These are phyloP conservation scores for Trichoderma aggressivum DNA, from an alignment of 2,329 filamentous ascomycete genomes.

Conservation along the genomic window DNA sequence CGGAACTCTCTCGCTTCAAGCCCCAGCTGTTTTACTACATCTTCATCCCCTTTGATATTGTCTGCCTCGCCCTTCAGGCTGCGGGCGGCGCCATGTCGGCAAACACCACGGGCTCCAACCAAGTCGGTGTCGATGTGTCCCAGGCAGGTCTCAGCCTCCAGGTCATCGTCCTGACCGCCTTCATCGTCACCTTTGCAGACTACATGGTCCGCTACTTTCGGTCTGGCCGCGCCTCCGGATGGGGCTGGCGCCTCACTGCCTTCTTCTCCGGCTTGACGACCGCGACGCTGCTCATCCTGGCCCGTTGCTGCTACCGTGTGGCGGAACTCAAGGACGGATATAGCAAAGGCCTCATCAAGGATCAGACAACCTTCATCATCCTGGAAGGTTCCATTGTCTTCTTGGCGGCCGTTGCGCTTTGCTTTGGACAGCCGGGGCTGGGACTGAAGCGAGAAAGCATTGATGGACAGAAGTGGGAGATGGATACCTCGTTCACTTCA, in stretches of 20 bases:
- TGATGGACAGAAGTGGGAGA: conserved; percentile 6
- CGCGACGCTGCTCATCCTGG: conserved; percentile 58
- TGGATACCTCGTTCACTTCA: conserved; percentile 22
- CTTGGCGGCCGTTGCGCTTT: conserved; percentile 37
- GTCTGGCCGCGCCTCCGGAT: conserved; percentile 25
- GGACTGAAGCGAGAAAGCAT: conserved; percentile 32
- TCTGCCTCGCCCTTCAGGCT: conserved; percentile 57
- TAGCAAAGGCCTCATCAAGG: conserved; percentile 49
- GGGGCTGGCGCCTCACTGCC: conserved; percentile 31
- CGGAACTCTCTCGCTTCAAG: conserved; percentile 42
- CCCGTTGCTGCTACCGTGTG: conserved; percentile 62
- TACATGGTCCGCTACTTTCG: conserved; percentile 46
- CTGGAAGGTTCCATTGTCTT: conserved; percentile 47
- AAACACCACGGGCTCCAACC: conserved; percentile 37
- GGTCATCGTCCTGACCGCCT: conserved; percentile 52
- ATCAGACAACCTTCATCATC: conserved; percentile 51
- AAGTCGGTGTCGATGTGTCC: conserved; percentile 38
- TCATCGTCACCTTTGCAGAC: conserved; percentile 47
- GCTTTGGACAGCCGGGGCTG: conserved; percentile 42
- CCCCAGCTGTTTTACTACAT: conserved; percentile 44
- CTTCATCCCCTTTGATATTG: conserved; percentile 54
- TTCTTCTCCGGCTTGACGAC: conserved; percentile 54
- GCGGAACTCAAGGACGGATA: conserved; percentile 65
- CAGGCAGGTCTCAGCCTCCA: conserved; percentile 57
- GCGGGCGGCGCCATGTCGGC: conserved; percentile 54